Evolutionary conservation across 352 stramenopile genomes (phyloP).

Genomic region (Globisporangium ultimum): DNA sequence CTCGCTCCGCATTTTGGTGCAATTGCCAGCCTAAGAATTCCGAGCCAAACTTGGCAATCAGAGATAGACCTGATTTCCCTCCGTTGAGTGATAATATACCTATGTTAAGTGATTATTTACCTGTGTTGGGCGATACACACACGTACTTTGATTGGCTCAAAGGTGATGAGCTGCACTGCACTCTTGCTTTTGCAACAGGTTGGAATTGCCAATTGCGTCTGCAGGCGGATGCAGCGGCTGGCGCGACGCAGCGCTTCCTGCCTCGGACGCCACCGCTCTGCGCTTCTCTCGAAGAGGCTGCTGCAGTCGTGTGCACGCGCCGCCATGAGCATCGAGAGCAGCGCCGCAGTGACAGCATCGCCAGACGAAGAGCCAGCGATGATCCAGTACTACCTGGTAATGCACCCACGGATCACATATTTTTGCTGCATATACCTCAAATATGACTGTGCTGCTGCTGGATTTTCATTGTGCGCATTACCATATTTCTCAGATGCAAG

Average conservation of each 20-base stretch:
- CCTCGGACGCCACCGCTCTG: not conserved
- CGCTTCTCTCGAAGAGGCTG: not conserved
- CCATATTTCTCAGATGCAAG: slow-evolving; percentile 36
- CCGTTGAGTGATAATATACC: not conserved
- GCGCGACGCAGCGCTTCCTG: not conserved
- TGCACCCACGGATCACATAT: no score
- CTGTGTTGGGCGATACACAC: slow-evolving; percentile 1
- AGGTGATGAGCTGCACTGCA: slow-evolving; percentile 3
- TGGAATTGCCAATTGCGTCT: not conserved
- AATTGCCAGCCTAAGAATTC: slow-evolving; percentile 22
- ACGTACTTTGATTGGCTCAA: slow-evolving; percentile 6
- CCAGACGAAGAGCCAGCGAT: slow-evolving; percentile 22
- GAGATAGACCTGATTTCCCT: not conserved
- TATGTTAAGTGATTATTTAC: not conserved
- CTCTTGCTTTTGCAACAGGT: not conserved
- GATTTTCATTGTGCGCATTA: not conserved
- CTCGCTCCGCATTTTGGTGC: slow-evolving; percentile 44
- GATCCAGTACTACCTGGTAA: slow-evolving; percentile 71
- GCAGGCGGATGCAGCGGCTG: slow-evolving; percentile 1
- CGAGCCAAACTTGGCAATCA: not conserved
- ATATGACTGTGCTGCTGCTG: not conserved
- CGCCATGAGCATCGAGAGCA: slow-evolving; percentile 1
- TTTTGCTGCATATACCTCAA: not conserved
- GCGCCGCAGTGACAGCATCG: not conserved
- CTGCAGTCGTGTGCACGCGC: not conserved